Base-by-base conservation (phyloP, 2,329 filamentous ascomycete genomes). In the Aspergillus arachidicola region DNA sequence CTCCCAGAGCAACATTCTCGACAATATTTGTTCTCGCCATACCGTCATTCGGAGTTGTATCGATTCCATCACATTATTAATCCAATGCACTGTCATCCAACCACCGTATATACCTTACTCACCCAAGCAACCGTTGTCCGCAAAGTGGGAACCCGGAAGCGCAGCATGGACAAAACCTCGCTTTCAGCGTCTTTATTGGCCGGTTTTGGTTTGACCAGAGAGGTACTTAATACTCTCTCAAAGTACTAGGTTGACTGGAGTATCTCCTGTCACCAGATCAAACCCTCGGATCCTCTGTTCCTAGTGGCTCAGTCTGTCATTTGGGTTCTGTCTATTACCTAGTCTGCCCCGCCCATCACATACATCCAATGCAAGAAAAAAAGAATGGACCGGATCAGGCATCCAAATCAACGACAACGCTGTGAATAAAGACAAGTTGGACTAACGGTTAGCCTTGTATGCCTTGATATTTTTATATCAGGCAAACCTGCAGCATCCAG, bases 401-500 rank as follows among this genome's bases (percentile, higher is more conserved):
- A 58, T 4, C 55, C 32, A 54, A 38, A 32, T 19, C 16, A 10
- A 53, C 45, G 28, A 48, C 45, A 16, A 26, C 6, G 3, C 4
- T 38, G 19, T n/a, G 21, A 23, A 55, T 21, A 23, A 12, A 55
- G 10, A 38, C 51, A 38, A 36, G 21, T n/a, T 14, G 38, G 38
- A 10, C 38, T 41, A 55, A 55, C 51, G 41, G 51, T 38, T 55
- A 21, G 51, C 32, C n/a, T 26, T 34, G 51, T 16, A 36, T 36
- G 32, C 19, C 38, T 51, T 30, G 36, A 45, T 38, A 62, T 54
- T 21, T 34, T 46, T 28, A 41, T 30, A 58, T 60, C 28, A 64
- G 63, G 63, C 63, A 50, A 62, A 53, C 26, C 46, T 57, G 32
- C 57, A 51, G 58, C 45, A 43, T 59, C 60, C 41, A 43, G 32